Conservation (phyloP, 495 filamentous ascomycete genomes). For the Ascobolus immersus region DNA sequence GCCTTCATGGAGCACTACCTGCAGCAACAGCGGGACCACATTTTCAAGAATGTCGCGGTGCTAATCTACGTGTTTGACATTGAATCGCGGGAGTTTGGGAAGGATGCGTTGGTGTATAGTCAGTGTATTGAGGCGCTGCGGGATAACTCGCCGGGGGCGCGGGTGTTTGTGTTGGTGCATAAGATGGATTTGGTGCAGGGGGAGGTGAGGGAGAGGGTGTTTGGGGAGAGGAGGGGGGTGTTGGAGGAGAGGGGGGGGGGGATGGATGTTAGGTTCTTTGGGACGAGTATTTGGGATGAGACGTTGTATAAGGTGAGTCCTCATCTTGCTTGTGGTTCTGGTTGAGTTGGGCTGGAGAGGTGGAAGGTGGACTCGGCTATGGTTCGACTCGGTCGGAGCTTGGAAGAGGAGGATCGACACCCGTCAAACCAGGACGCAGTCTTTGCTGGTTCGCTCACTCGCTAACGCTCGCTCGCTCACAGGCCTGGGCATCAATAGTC, state of each 20-base stretch:
- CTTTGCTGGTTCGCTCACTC: no score
- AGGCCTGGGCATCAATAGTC: slow-evolving; percentile 84
- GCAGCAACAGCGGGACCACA: slow-evolving; percentile 71
- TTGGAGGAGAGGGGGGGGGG: slow-evolving; percentile 51
- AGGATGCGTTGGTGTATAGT: slow-evolving; percentile 70
- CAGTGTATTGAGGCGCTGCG: slow-evolving; percentile 60
- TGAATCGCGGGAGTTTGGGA: slow-evolving; percentile 74
- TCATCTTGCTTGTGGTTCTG: neutral
- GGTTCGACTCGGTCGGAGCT: no score
- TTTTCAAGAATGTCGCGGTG: slow-evolving; percentile 88
- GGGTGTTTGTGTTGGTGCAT: slow-evolving; percentile 81
- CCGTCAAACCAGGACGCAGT: no score
- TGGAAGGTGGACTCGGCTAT: no score
- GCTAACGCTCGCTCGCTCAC: no score
- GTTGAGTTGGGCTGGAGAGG: neutral
- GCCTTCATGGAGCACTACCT: slow-evolving; percentile 98
- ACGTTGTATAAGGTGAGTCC: slow-evolving; percentile 47
- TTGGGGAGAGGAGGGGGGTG: slow-evolving; percentile 46
- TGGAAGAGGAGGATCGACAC: no score
- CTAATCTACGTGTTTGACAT: slow-evolving; percentile 99
- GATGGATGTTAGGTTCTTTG: slow-evolving; percentile 44
- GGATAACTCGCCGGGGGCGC: slow-evolving; percentile 60
- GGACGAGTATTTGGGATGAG: slow-evolving; percentile 96
- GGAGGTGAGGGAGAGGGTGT: slow-evolving; percentile 48
- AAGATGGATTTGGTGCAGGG: slow-evolving; percentile 95